These are phyloP conservation scores for Nakazawaea holstii DNA, from an alignment of 805 yeast genomes.

Conservation along the genomic window DNA sequence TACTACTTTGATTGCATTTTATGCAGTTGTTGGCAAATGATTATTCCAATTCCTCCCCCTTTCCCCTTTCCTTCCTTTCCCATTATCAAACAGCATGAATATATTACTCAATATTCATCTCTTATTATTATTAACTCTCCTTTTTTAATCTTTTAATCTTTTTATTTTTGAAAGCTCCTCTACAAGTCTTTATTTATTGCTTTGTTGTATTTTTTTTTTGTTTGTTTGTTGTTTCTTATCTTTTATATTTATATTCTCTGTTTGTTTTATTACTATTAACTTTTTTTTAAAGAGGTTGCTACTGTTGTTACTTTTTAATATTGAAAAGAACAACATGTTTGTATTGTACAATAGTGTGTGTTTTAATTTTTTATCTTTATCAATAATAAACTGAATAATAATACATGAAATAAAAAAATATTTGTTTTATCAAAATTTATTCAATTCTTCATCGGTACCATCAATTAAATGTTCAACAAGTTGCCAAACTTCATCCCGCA, in stretches of 20 bases:
- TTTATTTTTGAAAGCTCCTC: neutral
- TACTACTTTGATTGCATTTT: constrained; percentile 41
- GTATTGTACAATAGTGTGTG: neutral
- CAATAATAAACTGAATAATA: constrained; percentile 2
- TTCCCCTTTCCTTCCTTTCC: too few relatives aligned
- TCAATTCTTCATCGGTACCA: neutral
- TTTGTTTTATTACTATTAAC: neutral
- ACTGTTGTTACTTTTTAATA: neutral
- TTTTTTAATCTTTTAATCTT: neutral
- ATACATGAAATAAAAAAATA: neutral
- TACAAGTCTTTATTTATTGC: too few relatives aligned
- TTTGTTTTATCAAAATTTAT: neutral
- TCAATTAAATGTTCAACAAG: constrained; percentile 14
- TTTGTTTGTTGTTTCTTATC: neutral
- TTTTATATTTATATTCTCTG: neutral
- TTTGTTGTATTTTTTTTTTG: neutral
- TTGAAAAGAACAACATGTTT: neutral
- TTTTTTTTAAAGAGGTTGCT: neutral
- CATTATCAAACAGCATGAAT: too few relatives aligned
- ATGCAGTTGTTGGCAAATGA: constrained; percentile 25
- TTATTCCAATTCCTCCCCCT: neutral
- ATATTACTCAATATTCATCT: neutral
- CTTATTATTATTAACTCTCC: neutral
- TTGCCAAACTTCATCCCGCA: constrained; percentile 40
- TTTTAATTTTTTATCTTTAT: constrained; percentile 1